Evolutionary conservation across 495 filamentous ascomycete species (phyloP).

Genomic region (Daldinia vernicosa): DNA sequence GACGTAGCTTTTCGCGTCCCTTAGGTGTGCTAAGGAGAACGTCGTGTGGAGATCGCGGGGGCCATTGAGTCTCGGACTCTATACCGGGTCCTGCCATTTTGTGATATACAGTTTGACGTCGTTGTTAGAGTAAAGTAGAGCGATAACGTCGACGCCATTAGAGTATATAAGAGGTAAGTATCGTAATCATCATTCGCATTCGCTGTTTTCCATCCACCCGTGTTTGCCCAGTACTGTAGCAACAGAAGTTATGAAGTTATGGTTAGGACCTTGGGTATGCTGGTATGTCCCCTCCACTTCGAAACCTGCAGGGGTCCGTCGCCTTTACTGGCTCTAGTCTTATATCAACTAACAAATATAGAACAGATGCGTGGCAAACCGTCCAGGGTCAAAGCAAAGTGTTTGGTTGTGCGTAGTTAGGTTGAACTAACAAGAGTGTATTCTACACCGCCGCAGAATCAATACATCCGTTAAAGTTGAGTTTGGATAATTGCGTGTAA

Average conservation of each 20-base stretch:
- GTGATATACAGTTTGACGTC: constrained; percentile 17
- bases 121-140: constrained; percentile 1
- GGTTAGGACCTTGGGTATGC: too few species aligned
- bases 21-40: constrained; percentile 82
- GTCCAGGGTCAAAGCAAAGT: constrained; percentile 9
- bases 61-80: constrained; percentile 71
- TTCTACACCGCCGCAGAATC: neutral
- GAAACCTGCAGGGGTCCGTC: constrained; percentile 36
- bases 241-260: neutral
- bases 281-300: constrained; percentile 31
- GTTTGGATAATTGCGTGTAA: neutral
- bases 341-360: constrained; percentile 39
- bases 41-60: constrained; percentile 85
- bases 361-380: neutral
- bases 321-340: constrained; percentile 1
- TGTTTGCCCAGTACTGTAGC: constrained; percentile 8
- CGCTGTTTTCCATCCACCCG: constrained; percentile 4
- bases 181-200: constrained; percentile 7
- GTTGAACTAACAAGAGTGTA: neutral
- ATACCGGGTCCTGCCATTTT: constrained; percentile 36
- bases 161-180: constrained; percentile 26
- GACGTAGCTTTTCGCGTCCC: constrained; percentile 75
- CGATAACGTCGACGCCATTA: neutral
- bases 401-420: neutral
- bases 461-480: constrained; percentile 4